Evolutionary conservation across 352 stramenopile genomes (phyloP).

Genomic region (Phytophthora pluvialis): DNA sequence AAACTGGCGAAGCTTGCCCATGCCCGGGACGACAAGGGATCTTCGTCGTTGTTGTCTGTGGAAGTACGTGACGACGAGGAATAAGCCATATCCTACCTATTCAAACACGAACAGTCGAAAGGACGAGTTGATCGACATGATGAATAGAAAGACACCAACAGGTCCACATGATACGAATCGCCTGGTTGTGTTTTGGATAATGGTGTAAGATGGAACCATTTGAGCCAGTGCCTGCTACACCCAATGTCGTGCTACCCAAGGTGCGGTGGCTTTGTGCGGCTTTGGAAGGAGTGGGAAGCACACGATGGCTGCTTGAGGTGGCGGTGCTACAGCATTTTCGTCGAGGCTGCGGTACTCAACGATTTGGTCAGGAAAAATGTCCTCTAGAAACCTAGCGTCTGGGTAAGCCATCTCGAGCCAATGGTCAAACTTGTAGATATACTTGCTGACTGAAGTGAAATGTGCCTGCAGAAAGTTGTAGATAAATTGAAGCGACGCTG

Average conservation of each 20-base stretch:
- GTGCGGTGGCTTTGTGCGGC: constrained; percentile 55
- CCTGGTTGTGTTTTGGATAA: neutral
- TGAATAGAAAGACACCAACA: constrained; percentile 26
- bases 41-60: constrained; percentile 40
- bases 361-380: constrained; percentile 54
- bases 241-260: constrained; percentile 66
- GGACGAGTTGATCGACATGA: neutral
- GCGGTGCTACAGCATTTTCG: constrained; percentile 18
- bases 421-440: constrained; percentile 90
- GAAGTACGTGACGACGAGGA: constrained; percentile 39
- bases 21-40: constrained; percentile 33
- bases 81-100: constrained; percentile 17
- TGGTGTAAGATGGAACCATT: neutral
- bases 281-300: constrained; percentile 86
- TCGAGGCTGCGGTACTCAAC: constrained; percentile 73
- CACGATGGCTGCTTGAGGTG: constrained; percentile 56
- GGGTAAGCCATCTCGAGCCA: constrained; percentile 80
- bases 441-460: constrained; percentile 43
- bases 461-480: constrained; percentile 51
- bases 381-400: constrained; percentile 46
- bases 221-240: constrained; percentile 9
- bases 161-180: neutral
- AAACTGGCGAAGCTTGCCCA: constrained; percentile 86
- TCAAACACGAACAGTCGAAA: constrained; percentile 11
- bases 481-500: constrained; percentile 27